Evolutionary conservation across 2,329 filamentous ascomycete species (phyloP).

Genomic region (Alternaria sp.): DNA sequence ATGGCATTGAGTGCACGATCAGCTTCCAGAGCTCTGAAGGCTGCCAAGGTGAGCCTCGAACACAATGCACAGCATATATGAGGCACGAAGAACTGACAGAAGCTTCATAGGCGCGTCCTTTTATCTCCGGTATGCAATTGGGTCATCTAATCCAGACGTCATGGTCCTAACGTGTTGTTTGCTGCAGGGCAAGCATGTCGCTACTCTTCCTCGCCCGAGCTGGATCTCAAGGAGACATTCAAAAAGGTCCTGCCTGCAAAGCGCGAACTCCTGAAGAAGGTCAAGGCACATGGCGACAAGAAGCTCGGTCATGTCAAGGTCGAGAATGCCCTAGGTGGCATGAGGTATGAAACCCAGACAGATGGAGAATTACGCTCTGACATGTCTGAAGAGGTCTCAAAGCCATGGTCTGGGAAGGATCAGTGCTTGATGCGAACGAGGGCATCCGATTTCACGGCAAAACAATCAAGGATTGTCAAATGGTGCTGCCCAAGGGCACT

Average conservation of each 20-base stretch:
- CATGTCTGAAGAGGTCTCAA: conserved; percentile 73
- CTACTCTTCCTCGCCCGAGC: conserved; percentile 80
- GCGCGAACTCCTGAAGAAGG: conserved; percentile 89
- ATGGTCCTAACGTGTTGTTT: conserved; percentile 25
- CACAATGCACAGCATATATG: not conserved
- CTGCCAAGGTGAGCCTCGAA: conserved; percentile 65
- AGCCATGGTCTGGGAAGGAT: conserved; percentile 99
- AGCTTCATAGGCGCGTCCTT: conserved; percentile 39
- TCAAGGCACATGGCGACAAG: conserved; percentile 85
- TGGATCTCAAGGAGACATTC: conserved; percentile 87
- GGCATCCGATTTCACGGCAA: conserved; percentile 98
- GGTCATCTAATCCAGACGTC: conserved; percentile 4
- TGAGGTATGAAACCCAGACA: conserved; percentile 67
- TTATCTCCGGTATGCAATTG: conserved; percentile 51
- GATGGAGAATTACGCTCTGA: conserved; percentile 17
- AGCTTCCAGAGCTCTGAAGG: conserved; percentile 69
- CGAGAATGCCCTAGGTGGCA: conserved; percentile 92
- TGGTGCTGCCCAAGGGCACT: conserved; percentile 89
- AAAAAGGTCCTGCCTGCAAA: conserved; percentile 87
- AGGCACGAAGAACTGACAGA: conserved; percentile 25
- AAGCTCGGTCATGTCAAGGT: conserved; percentile 92
- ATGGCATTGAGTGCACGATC: conserved; percentile 73
- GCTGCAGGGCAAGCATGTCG: conserved; percentile 57
- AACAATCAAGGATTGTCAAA: conserved; percentile 98
- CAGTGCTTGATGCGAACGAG: conserved; percentile 93